These are phyloP conservation scores for Leishmania lainsoni DNA, from an alignment of 208 protist genomes.

Conservation along the genomic window DNA sequence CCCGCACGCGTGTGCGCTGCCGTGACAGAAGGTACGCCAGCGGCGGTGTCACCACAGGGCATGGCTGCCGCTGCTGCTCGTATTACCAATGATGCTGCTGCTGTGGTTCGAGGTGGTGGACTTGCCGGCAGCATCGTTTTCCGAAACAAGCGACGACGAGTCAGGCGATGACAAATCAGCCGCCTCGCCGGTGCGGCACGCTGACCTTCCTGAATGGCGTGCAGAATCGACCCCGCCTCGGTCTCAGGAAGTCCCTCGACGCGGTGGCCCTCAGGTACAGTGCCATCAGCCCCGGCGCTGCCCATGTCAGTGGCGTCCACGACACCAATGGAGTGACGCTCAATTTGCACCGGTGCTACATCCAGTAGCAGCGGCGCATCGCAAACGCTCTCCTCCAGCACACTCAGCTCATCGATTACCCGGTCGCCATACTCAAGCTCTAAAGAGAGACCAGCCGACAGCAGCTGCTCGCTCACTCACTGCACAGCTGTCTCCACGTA, in stretches of 20 bases:
- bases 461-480: conserved; percentile 47
- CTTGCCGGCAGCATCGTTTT: neutral
- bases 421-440: conserved; percentile 36
- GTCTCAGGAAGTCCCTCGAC: conserved; percentile 19
- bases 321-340: conserved; percentile 17
- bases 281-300: neutral
- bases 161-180: neutral
- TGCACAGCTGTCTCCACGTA: conserved; percentile 41
- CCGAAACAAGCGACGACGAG: neutral
- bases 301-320: conserved; percentile 19
- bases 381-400: conserved; percentile 10
- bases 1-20: conserved; percentile 30
- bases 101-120: neutral
- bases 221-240: conserved; percentile 26
- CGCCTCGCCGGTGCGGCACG: neutral
- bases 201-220: conserved; percentile 17
- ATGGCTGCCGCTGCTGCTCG: neutral
- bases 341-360: conserved; percentile 11
- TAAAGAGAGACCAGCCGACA: conserved; percentile 40
- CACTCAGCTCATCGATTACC: conserved; percentile 29
- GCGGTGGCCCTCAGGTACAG: neutral
- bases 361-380: conserved; percentile 23
- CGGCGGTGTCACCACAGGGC: conserved; percentile 4
- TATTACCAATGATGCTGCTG: neutral
- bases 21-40: conserved; percentile 41